A percentile compares a stretch with the other conserved stretches of the same genome.
Conservation (phyloP, 1,284 basidiomycete species). For the Wolfiporia cocos region DNA sequence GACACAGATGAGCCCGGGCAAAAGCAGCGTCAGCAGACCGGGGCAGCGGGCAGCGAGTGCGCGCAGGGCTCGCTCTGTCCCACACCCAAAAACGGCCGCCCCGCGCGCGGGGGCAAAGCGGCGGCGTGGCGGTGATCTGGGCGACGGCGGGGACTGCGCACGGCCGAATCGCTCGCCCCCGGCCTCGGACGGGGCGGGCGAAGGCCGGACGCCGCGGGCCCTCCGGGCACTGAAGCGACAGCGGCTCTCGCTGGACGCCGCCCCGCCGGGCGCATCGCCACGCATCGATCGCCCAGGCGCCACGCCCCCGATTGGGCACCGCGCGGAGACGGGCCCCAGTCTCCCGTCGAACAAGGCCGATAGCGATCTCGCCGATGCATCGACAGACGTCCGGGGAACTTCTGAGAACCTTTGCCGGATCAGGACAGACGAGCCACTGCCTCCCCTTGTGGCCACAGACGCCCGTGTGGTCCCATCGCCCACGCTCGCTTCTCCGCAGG, state of each 20-base stretch:
- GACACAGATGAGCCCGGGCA: neutral
- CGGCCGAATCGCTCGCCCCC: neutral
- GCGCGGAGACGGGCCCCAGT: neutral
- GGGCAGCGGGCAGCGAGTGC: neutral
- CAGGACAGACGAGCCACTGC: conserved; percentile 1
- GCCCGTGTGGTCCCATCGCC: no score
- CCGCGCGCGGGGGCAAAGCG: conserved; percentile 4
- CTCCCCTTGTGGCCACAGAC: neutral
- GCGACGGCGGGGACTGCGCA: conserved; percentile 1
- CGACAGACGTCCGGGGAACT: neutral
- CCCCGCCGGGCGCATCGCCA: neutral
- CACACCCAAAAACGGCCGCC: conserved; percentile 1
- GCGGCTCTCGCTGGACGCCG: conserved; percentile 1
- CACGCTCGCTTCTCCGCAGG: no score
- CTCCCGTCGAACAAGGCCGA: neutral
- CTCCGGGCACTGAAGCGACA: conserved; percentile 11
- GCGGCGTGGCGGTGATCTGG: conserved; percentile 5
- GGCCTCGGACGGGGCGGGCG: neutral
- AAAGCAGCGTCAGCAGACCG: neutral
- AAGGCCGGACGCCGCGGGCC: conserved; percentile 5
- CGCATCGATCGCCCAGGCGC: no score
- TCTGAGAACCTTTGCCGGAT: neutral
- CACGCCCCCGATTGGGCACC: neutral
- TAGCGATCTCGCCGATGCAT: conserved; percentile 2
- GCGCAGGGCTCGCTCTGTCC: neutral